phyloP scores from a whole-genome alignment of 1,284 basidiomycete species.

The Irpex sp. region DNA sequence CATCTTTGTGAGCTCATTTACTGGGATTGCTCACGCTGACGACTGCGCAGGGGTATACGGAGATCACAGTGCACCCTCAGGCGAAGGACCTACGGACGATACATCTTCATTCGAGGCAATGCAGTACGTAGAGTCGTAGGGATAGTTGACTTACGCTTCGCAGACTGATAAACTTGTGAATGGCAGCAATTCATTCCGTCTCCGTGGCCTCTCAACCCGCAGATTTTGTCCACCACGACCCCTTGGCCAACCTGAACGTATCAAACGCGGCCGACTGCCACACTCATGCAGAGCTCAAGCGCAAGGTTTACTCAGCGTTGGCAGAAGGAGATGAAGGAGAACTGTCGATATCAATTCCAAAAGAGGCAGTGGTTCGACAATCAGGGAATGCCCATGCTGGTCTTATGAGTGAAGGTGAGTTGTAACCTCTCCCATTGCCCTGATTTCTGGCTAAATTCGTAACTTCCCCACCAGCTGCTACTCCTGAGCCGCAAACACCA shows the following conservation, averaged over 20 bases:
- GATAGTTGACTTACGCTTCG: background rate
- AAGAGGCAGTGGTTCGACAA: slow-evolving; percentile 70
- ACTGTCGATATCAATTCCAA: slow-evolving; percentile 86
- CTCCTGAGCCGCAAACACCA: slow-evolving; percentile 75
- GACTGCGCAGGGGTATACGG: slow-evolving; percentile 78
- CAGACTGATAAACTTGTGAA: slow-evolving; percentile 14
- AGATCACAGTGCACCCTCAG: slow-evolving; percentile 82
- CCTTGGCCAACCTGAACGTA: slow-evolving; percentile 67
- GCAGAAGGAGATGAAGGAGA: slow-evolving; percentile 94
- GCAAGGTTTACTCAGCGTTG: slow-evolving; percentile 86
- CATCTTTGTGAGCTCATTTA: background rate
- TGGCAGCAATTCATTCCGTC: slow-evolving; percentile 69
- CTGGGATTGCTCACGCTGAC: background rate
- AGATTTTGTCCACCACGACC: slow-evolving; percentile 76
- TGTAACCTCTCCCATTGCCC: slow-evolving; percentile 5
- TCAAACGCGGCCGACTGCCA: slow-evolving; percentile 81
- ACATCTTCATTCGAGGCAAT: slow-evolving; percentile 83
- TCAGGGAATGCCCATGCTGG: slow-evolving; percentile 43
- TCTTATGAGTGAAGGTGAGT: slow-evolving; percentile 44
- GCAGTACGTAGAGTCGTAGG: slow-evolving; percentile 50
- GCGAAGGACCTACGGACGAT: slow-evolving; percentile 75
- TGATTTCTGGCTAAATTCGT: slow-evolving; percentile 1
- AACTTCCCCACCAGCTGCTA: slow-evolving; percentile 47
- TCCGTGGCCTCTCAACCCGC: slow-evolving; percentile 65
- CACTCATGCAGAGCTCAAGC: slow-evolving; percentile 90